Percentiles rank a stretch among this genome's conserved stretches.
These are phyloP conservation scores for Metschnikowia cerradonensis DNA, from an alignment of 805 yeast genomes.

Conservation along the genomic window DNA sequence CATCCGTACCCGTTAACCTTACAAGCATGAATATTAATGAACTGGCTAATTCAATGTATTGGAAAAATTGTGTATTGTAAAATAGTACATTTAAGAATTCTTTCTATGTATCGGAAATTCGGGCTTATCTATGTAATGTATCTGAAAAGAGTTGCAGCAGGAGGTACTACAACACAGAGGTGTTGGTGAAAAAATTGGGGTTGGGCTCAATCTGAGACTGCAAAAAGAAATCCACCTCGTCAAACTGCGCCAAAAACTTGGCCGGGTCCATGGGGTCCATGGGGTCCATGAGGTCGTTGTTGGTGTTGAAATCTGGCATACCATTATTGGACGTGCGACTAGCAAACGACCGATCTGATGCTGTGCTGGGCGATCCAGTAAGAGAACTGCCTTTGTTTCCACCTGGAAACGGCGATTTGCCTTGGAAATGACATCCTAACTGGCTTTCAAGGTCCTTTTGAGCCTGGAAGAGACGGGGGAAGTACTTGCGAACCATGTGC, in stretches of 20 bases:
- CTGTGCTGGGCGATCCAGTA: neutral
- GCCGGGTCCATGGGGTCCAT: neutral
- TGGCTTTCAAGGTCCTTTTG: constrained; percentile 4
- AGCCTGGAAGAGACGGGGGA: constrained; percentile 17
- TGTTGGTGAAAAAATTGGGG: constrained; percentile 1
- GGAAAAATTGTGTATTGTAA: too few species aligned
- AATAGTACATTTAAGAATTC: too few species aligned
- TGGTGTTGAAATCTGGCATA: neutral
- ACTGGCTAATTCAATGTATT: neutral
- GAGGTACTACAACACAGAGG: neutral
- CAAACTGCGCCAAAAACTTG: neutral
- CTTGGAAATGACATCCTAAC: neutral
- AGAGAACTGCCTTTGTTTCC: neutral
- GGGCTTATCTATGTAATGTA: too few species aligned
- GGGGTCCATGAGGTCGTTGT: neutral
- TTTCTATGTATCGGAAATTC: too few species aligned
- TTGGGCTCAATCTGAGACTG: neutral
- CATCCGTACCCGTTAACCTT: constrained; percentile 70
- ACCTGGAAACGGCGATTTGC: constrained; percentile 10
- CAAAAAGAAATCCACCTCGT: constrained; percentile 2
- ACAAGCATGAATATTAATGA: neutral
- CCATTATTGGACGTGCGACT: neutral
- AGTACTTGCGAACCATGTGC: constrained; percentile 8
- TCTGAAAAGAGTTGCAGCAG: neutral
- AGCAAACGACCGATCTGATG: neutral